These are phyloP conservation scores for Gyromitra esculenta DNA, from an alignment of 2,329 filamentous ascomycete species.

Conservation along the genomic window DNA sequence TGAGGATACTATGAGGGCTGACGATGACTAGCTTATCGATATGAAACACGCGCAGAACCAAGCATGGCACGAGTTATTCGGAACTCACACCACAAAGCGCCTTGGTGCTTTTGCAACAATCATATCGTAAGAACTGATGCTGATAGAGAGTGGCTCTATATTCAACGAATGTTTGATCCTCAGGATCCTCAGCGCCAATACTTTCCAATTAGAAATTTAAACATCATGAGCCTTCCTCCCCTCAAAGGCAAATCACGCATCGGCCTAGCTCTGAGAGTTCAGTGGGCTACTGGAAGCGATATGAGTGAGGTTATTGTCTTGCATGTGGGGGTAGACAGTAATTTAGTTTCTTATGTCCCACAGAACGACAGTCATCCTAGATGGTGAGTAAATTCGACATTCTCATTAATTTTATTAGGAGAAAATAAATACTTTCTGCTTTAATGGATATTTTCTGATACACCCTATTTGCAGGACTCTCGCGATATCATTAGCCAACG, in stretches of 20 bases:
- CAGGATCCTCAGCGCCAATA: slow-evolving; percentile 11
- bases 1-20: not conserved
- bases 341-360: not conserved
- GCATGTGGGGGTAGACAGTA: slow-evolving; percentile 14
- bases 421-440: not conserved
- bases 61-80: slow-evolving; percentile 13
- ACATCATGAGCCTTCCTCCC: slow-evolving; percentile 1
- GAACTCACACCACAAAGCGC: not conserved
- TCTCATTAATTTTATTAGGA: not conserved
- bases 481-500: slow-evolving; percentile 16
- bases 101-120: slow-evolving; percentile 22
- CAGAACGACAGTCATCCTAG: not conserved
- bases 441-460: not conserved
- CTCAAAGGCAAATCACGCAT: slow-evolving; percentile 12
- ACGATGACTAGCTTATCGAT: slow-evolving; percentile 18
- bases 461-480: not conserved
- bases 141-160: slow-evolving; percentile 22
- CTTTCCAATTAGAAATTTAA: not conserved
- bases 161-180: slow-evolving; percentile 26
- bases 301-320: slow-evolving; percentile 9
- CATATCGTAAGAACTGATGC: slow-evolving; percentile 17
- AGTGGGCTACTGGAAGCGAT: slow-evolving; percentile 21
- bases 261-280: not conserved
- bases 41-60: slow-evolving; percentile 24
- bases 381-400: slow-evolving; percentile 14